A percentile compares a stretch with the other conserved stretches of the same genome.
Evolutionary conservation across 2,329 filamentous ascomycete species (phyloP).

Genomic region (Monilinia aucupariae): DNA sequence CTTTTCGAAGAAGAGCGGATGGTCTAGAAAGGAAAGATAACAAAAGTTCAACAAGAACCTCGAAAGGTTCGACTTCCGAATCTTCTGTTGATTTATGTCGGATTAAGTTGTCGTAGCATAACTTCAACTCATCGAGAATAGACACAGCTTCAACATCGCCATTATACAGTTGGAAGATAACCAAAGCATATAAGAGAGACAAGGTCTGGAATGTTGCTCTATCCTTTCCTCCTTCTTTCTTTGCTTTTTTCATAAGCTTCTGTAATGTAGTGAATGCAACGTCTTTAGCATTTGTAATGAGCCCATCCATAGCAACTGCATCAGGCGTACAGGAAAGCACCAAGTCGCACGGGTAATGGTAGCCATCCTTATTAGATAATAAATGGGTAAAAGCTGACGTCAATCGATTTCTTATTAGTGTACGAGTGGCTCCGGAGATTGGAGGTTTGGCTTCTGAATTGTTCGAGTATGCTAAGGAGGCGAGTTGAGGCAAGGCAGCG

Average conservation of each 20-base stretch:
- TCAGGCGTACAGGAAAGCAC: conserved; percentile 27
- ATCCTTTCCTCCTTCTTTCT: conserved; percentile 33
- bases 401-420: conserved; percentile 51
- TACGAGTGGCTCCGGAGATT: conserved; percentile 49
- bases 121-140: conserved; percentile 73
- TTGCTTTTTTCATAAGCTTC: conserved; percentile 45
- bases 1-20: conserved; percentile 76
- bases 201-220: conserved; percentile 52
- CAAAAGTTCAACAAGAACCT: conserved; percentile 78
- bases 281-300: conserved; percentile 48
- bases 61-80: conserved; percentile 53
- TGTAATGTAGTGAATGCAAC: conserved; percentile 49
- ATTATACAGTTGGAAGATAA: conserved; percentile 84
- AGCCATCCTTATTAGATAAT: conserved; percentile 48
- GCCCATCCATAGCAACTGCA: conserved; percentile 51
- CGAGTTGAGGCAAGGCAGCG: conserved; percentile 37
- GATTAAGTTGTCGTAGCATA: conserved; percentile 62
- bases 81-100: conserved; percentile 43
- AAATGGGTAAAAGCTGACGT: conserved; percentile 55
- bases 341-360: conserved; percentile 38
- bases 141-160: conserved; percentile 80
- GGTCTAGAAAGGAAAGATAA: conserved; percentile 84
- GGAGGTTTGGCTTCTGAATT: conserved; percentile 39
- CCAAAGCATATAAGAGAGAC: conserved; percentile 75
- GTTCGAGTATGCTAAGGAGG: conserved; percentile 50